Conservation (phyloP, 2,329 filamentous ascomycete genomes). For the Talaromyces sp. region DNA sequence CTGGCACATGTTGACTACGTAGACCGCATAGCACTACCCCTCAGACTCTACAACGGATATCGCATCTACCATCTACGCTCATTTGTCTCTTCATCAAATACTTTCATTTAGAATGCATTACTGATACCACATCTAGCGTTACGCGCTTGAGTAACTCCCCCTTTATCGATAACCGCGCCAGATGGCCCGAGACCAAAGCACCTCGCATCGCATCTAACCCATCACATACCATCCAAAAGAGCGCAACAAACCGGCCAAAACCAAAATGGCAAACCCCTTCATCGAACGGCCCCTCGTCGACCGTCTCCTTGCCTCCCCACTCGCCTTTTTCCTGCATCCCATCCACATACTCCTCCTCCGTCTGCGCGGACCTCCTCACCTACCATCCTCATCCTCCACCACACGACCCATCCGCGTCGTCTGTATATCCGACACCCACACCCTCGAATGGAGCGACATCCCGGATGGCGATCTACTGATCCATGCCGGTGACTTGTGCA, state of each 20-base stretch:
- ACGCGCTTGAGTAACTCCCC: neutral
- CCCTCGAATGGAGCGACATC: constrained; percentile 47
- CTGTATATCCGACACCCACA: constrained; percentile 86
- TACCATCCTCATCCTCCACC: constrained; percentile 48
- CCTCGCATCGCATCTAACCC: neutral
- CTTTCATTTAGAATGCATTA: neutral
- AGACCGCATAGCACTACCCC: neutral
- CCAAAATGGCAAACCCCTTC: constrained; percentile 44
- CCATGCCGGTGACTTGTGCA: constrained; percentile 82
- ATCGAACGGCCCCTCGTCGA: constrained; percentile 55
- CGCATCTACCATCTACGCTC: neutral
- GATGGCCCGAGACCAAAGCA: neutral
- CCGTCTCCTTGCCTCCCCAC: constrained; percentile 64
- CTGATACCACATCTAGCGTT: no score
- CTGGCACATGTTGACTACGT: neutral
- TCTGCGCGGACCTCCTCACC: constrained; percentile 65
- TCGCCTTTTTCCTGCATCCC: constrained; percentile 60
- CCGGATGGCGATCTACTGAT: constrained; percentile 81
- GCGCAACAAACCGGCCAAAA: neutral
- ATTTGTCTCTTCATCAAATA: neutral
- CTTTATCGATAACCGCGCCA: neutral
- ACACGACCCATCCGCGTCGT: constrained; percentile 66
- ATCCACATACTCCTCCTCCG: constrained; percentile 63
- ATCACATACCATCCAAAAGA: neutral
- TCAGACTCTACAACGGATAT: neutral